These are phyloP conservation scores for Paecilomyces variotii DNA, from an alignment of 2,329 filamentous ascomycete genomes.

Conservation along the genomic window DNA sequence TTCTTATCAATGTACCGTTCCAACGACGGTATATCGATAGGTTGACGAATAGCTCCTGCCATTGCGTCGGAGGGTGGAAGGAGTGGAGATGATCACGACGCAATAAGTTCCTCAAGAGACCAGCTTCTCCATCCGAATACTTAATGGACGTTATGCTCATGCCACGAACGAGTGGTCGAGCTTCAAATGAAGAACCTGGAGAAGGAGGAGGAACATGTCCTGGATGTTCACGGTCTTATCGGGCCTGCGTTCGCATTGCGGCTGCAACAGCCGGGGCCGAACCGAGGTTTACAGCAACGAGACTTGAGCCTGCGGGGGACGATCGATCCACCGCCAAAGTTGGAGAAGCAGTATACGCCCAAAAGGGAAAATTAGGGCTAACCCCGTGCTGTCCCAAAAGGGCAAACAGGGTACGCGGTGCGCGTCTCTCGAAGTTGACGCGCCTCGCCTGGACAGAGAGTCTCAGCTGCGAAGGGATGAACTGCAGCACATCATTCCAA, in stretches of 20 bases:
- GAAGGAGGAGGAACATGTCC: not conserved
- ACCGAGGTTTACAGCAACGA: not conserved
- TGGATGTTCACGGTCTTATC: not conserved
- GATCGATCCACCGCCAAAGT: not conserved
- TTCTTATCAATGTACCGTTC: constrained; percentile 68
- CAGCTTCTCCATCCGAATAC: constrained; percentile 6
- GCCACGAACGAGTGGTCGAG: not conserved
- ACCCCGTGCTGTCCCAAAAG: not conserved
- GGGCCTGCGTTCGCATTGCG: not conserved
- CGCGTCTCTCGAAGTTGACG: constrained; percentile 16
- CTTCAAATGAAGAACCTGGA: not conserved
- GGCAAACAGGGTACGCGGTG: constrained; percentile 11
- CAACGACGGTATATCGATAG: constrained; percentile 73
- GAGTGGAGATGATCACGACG: not conserved
- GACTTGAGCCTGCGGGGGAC: not conserved
- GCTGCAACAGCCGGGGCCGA: not conserved
- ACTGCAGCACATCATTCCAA: not conserved
- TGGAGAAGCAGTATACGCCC: not conserved
- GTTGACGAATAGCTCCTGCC: constrained; percentile 84
- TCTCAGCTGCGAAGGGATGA: not conserved
- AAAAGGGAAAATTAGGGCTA: not conserved
- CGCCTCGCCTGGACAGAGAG: constrained; percentile 3
- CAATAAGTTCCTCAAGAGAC: not conserved
- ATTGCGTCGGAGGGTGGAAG: constrained; percentile 36
- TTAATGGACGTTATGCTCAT: not conserved